These are phyloP conservation scores for Calocybe gangraenosa DNA, from an alignment of 768 basidiomycete genomes.

Conservation along the genomic window DNA sequence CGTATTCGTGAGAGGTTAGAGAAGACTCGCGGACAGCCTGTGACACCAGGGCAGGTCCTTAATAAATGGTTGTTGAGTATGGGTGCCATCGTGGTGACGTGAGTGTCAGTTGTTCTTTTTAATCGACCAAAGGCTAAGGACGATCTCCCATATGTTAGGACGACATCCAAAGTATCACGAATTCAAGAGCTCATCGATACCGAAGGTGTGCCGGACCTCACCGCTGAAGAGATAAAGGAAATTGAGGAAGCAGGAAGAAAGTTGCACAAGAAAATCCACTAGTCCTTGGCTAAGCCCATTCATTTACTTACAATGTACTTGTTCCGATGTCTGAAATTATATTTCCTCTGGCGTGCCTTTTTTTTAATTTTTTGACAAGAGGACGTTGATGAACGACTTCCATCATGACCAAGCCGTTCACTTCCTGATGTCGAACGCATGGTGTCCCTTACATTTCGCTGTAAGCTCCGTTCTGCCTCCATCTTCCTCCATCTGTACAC, in stretches of 20 bases:
- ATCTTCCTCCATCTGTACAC: conserved; percentile 9
- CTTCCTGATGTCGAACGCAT: conserved; percentile 12
- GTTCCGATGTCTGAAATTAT: too few species aligned
- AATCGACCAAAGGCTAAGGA: neutral
- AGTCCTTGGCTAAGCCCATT: too few species aligned
- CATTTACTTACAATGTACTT: too few species aligned
- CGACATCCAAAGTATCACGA: conserved; percentile 42
- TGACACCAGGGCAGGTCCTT: conserved; percentile 60
- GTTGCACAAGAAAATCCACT: conserved; percentile 39
- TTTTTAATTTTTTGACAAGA: conserved; percentile 3
- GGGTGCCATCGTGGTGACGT: conserved; percentile 65
- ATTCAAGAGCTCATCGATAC: conserved; percentile 41
- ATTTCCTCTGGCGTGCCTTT: neutral
- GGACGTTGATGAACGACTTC: conserved; percentile 4
- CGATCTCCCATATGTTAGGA: conserved; percentile 25
- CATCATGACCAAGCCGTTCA: conserved; percentile 11
- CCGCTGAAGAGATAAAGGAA: conserved; percentile 51
- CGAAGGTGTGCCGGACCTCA: conserved; percentile 46
- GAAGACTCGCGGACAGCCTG: conserved; percentile 34
- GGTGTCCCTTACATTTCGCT: conserved; percentile 2
- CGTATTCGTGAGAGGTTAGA: conserved; percentile 46
- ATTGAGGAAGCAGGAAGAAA: conserved; percentile 55
- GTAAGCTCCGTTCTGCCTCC: conserved; percentile 1
- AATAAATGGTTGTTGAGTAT: conserved; percentile 66
- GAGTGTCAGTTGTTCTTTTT: conserved; percentile 17